Evolutionary conservation across 2,329 filamentous ascomycete species (phyloP).

Genomic region (Penicillium digitatum): DNA sequence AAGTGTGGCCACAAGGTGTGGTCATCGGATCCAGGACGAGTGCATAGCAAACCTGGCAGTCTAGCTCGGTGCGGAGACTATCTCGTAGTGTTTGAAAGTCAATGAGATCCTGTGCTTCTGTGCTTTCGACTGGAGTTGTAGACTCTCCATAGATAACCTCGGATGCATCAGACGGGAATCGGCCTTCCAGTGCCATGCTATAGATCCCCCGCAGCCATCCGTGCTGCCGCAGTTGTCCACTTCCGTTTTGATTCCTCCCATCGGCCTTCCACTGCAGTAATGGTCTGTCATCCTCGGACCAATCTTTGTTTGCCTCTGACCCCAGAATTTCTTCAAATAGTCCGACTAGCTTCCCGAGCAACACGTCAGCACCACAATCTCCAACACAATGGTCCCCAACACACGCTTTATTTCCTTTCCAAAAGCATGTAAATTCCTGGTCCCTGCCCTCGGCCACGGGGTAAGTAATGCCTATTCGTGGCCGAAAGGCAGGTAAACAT

Average conservation of each 20-base stretch:
- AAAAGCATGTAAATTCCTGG: conserved; percentile 71
- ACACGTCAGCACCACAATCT: conserved; percentile 75
- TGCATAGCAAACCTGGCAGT: conserved; percentile 85
- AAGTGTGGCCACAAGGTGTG: conserved; percentile 82
- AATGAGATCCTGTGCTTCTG: neutral
- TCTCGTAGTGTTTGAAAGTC: conserved; percentile 57
- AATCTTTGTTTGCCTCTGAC: conserved; percentile 3
- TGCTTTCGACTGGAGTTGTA: conserved; percentile 22
- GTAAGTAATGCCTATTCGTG: conserved; percentile 70
- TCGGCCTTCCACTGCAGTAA: conserved; percentile 27
- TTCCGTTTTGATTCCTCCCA: conserved; percentile 3
- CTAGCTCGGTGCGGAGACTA: conserved; percentile 64
- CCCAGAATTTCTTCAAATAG: conserved; percentile 46
- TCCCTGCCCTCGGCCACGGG: conserved; percentile 64
- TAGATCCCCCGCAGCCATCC: conserved; percentile 61
- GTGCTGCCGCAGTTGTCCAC: conserved; percentile 4
- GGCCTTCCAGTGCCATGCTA: conserved; percentile 59
- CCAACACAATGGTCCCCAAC: conserved; percentile 66
- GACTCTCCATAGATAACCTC: conserved; percentile 51
- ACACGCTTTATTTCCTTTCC: conserved; percentile 49
- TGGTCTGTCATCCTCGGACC: conserved; percentile 32
- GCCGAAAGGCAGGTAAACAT: conserved; percentile 66
- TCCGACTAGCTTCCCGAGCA: conserved; percentile 66
- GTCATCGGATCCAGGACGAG: conserved; percentile 78
- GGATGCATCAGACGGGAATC: conserved; percentile 52